Percentiles rank a stretch among this genome's conserved stretches.
Conservation (phyloP, 805 yeast genomes). For the Zygosaccharomyces pseudorouxii region DNA sequence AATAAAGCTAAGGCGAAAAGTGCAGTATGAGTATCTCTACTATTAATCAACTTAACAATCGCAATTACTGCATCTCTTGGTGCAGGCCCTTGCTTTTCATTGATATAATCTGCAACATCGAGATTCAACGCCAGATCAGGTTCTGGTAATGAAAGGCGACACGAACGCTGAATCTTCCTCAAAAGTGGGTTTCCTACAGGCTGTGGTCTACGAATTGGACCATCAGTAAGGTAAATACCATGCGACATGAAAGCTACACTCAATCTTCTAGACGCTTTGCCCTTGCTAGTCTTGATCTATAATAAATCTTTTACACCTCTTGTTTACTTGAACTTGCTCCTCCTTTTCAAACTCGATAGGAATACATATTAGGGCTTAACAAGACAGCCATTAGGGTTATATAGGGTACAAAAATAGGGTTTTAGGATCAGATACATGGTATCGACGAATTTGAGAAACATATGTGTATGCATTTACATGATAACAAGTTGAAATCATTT, state of each 20-base stretch:
- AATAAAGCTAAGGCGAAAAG: conserved; percentile 75
- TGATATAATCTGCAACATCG: conserved; percentile 90
- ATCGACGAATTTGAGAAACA: no score
- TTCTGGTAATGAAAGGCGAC: conserved; percentile 73
- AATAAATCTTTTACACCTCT: not conserved
- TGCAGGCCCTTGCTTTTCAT: conserved; percentile 83
- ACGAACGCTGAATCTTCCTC: conserved; percentile 64
- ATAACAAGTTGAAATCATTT: no score
- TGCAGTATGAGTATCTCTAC: conserved; percentile 77
- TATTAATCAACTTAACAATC: conserved; percentile 75
- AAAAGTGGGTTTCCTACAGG: conserved; percentile 34
- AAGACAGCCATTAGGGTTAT: not conserved
- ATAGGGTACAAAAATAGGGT: not conserved
- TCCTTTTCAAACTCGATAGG: conserved; percentile 1
- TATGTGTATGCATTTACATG: no score
- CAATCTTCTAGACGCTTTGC: not conserved
- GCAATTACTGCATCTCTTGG: conserved; percentile 92
- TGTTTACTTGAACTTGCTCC: conserved; percentile 2
- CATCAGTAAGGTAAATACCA: conserved; percentile 34
- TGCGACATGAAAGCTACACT: conserved; percentile 20
- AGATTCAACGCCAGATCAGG: conserved; percentile 86
- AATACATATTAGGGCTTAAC: not conserved
- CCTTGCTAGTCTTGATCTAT: not conserved
- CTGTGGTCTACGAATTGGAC: conserved; percentile 33
- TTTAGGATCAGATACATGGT: not conserved